Percentiles rank a stretch among this genome's conserved stretches.
Evolutionary conservation across 2,329 filamentous ascomycete genomes (phyloP).

Genomic region (Hypoxylon sp.): DNA sequence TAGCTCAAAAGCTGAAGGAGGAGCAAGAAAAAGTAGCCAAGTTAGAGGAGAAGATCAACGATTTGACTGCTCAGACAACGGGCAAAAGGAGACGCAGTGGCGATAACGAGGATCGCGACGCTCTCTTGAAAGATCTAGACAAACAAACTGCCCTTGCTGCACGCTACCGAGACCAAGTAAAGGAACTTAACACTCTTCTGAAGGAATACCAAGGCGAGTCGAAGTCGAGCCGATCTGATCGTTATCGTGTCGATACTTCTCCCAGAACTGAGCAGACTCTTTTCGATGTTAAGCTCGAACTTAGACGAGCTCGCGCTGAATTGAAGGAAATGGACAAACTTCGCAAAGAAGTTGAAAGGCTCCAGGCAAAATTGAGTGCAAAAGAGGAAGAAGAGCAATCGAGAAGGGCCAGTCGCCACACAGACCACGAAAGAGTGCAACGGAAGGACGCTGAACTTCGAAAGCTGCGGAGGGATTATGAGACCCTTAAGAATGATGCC

Average conservation of each 20-base stretch:
- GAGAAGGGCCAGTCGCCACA: slow-evolving; percentile 31
- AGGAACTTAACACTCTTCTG: slow-evolving; percentile 69
- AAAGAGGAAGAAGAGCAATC: slow-evolving; percentile 61
- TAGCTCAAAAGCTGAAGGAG: slow-evolving; percentile 76
- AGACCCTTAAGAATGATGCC: slow-evolving; percentile 67
- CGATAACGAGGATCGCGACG: slow-evolving; percentile 61
- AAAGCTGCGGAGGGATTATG: slow-evolving; percentile 67
- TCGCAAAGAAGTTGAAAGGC: slow-evolving; percentile 66
- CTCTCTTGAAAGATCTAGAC: slow-evolving; percentile 67
- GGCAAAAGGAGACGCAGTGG: slow-evolving; percentile 56
- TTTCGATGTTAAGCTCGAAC: slow-evolving; percentile 68
- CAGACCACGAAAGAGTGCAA: slow-evolving; percentile 60
- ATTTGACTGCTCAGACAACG: slow-evolving; percentile 71
- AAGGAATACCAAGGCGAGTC: slow-evolving; percentile 60
- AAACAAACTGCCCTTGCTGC: slow-evolving; percentile 71
- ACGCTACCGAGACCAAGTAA: slow-evolving; percentile 72
- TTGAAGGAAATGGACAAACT: slow-evolving; percentile 67
- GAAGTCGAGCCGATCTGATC: slow-evolving; percentile 51
- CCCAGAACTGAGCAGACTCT: slow-evolving; percentile 67
- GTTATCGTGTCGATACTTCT: slow-evolving; percentile 60
- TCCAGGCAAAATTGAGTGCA: slow-evolving; percentile 66
- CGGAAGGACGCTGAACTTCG: slow-evolving; percentile 67
- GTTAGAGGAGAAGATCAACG: slow-evolving; percentile 74
- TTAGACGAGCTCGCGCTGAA: slow-evolving; percentile 69
- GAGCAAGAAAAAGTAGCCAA: slow-evolving; percentile 75